Percentiles rank a stretch among this genome's conserved stretches.
phyloP scores from a whole-genome alignment of 768 basidiomycete genomes.

The Amanita pseudoporphyria region DNA sequence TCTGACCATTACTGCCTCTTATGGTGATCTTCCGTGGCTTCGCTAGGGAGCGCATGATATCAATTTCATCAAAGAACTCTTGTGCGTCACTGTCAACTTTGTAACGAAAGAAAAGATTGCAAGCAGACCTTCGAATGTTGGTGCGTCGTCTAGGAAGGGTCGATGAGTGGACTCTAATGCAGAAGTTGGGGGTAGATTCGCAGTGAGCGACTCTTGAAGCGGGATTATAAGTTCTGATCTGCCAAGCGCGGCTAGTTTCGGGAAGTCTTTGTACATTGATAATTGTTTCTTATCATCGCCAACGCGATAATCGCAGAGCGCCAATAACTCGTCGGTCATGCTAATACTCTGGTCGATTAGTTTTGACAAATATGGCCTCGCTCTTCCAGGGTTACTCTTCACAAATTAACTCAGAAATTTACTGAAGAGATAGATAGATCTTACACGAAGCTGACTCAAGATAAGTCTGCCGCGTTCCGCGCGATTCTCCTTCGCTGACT shows the following conservation, averaged over 20 bases:
- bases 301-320: constrained; percentile 50
- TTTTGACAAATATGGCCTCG: constrained; percentile 28
- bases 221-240: constrained; percentile 74
- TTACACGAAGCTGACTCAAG: constrained; percentile 48
- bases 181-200: constrained; percentile 72
- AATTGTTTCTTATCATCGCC: constrained; percentile 28
- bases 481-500: constrained; percentile 65
- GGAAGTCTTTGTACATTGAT: constrained; percentile 47
- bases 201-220: constrained; percentile 86
- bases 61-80: constrained; percentile 80
- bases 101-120: not conserved
- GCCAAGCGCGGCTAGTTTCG: constrained; percentile 44
- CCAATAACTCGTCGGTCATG: constrained; percentile 65
- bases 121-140: constrained; percentile 63
- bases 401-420: not conserved
- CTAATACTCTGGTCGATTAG: constrained; percentile 45
- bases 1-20: constrained; percentile 69
- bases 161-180: constrained; percentile 51
- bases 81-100: not conserved
- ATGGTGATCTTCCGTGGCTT: constrained; percentile 89
- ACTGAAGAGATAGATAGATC: constrained; percentile 6
- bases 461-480: constrained; percentile 50
- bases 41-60: constrained; percentile 86
- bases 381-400: constrained; percentile 39
- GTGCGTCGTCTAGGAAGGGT: constrained; percentile 71